These are phyloP conservation scores for Dothiorella sarmentorum DNA, from an alignment of 2,329 filamentous ascomycete species.

Conservation along the genomic window DNA sequence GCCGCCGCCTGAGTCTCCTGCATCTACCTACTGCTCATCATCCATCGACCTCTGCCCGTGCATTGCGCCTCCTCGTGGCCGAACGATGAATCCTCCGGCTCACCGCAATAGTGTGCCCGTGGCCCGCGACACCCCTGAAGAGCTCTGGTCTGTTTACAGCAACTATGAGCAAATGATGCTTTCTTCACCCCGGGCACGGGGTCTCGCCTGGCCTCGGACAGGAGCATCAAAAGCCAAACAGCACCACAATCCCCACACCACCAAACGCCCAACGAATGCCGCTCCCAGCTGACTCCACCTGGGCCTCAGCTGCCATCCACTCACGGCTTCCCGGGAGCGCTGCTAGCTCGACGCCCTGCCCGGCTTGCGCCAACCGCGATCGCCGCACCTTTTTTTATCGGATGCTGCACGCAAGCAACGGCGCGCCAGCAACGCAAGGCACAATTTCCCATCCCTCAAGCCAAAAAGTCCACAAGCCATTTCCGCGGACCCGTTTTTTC, in stretches of 20 bases:
- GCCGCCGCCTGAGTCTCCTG: too few relatives aligned
- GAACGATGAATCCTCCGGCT: background rate
- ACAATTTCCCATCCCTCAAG: background rate
- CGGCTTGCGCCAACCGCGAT: conserved; percentile 5
- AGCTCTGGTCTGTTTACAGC: background rate
- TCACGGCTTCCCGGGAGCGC: background rate
- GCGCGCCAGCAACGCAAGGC: background rate
- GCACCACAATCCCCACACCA: background rate
- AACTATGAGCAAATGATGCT: background rate
- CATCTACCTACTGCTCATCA: too few relatives aligned
- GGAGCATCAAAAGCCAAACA: conserved; percentile 7
- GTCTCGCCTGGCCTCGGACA: background rate
- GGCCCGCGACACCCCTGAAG: conserved; percentile 5
- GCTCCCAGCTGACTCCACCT: conserved; percentile 13
- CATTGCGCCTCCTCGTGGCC: conserved; percentile 10
- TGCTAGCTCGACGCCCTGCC: conserved; percentile 3
- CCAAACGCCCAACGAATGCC: background rate
- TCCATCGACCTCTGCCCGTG: too few relatives aligned
- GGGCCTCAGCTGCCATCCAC: background rate
- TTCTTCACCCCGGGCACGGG: background rate
- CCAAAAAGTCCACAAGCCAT: background rate
- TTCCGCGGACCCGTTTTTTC: background rate
- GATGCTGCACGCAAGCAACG: conserved; percentile 11
- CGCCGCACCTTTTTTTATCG: conserved; percentile 8
- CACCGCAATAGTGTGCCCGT: background rate